A percentile compares a stretch with the other conserved stretches of the same genome.
Evolutionary conservation across 495 filamentous ascomycete species (phyloP).

Genomic region (Bryoglossum gracile): DNA sequence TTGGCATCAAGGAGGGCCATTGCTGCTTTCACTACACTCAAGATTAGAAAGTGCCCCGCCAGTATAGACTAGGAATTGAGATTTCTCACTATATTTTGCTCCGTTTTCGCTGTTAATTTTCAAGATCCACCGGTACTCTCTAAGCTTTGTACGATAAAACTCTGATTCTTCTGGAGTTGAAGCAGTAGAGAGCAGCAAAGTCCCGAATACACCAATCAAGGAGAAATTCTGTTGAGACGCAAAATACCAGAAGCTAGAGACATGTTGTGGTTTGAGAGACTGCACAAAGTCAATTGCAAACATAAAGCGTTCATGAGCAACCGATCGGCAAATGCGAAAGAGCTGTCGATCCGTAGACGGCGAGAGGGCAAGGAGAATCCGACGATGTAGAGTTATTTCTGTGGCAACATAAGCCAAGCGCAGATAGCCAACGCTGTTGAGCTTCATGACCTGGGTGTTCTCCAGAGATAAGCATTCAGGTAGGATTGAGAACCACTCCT

Average conservation of each 20-base stretch:
- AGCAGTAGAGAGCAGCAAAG: constrained; percentile 74
- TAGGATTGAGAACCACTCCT: constrained; percentile 67
- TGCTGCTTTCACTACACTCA: constrained; percentile 24
- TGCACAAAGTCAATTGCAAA: constrained; percentile 74
- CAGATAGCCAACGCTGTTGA: constrained; percentile 62
- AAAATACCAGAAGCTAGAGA: constrained; percentile 76
- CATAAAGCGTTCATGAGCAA: constrained; percentile 69
- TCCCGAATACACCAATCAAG: constrained; percentile 71
- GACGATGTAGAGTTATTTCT: constrained; percentile 76
- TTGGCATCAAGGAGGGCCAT: constrained; percentile 24
- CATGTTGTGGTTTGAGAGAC: constrained; percentile 60
- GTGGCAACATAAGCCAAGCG: constrained; percentile 78
- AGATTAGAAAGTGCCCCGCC: no score
- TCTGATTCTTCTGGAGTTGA: constrained; percentile 82
- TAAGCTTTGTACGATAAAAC: constrained; percentile 78
- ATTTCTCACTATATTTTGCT: constrained; percentile 16
- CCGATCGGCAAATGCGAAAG: constrained; percentile 87
- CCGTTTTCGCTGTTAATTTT: constrained; percentile 79
- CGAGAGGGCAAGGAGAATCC: constrained; percentile 62
- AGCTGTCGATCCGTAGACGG: constrained; percentile 54
- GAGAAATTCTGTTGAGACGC: constrained; percentile 73
- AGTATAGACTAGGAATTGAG: no score
- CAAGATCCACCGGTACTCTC: constrained; percentile 91
- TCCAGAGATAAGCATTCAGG: constrained; percentile 64
- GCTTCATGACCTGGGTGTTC: constrained; percentile 36